Base-by-base conservation (phyloP, 495 filamentous ascomycete genomes). In the Amniculicola lignicola region DNA sequence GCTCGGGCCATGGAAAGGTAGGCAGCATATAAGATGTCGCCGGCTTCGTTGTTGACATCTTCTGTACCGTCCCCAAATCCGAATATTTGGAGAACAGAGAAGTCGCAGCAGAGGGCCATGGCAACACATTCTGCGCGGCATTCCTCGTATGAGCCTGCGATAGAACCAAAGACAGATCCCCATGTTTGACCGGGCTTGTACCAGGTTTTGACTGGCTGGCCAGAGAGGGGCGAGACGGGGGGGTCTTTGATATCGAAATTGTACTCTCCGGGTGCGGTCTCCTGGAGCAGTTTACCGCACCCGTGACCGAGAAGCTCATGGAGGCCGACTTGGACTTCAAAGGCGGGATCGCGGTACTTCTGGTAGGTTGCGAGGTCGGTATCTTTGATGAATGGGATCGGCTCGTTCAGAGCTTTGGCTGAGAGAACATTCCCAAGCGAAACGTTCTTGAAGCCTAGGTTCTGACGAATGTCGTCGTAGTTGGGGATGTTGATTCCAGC, bases 391-490 rank as follows among this genome's bases (percentile, higher is more conserved):
- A 98, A 98, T 1, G 92, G 92, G 35, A 94, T 86, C 45, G 83
- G 81, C 71, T 98, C 92, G 63, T 93, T 82, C 0, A 91, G 89
- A 1, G 87, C 83, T 75, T 93, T 95, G 12, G 93, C 92, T 59
- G 82, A 85, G 24, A 97, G 75, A 7, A 97, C 87, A 62, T 98
- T 97, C 25, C 90, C 92, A 25, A 92, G 75, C 11, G 83, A 89
- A 18, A 98, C 93, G 55, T 98, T 98, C 75, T 98, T 98, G 81
- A 98, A 98, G n/a, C 93, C 93, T 36, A 91, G 77, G 14, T 82
- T 86, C 65, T 96, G 92, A 41, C 93, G 80, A 55, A 96, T 93
- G 58, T 95, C 89, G 62, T 98, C 91, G 65, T 94, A 96, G 66
- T 97, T 96, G 3, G 91, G 91, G 36, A 83, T 79, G 54, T 88